Evolutionary conservation across 768 basidiomycete species (phyloP), one percentile per base, ranked within the genome.

Genomic region (Hebeloma cylindrosporum): DNA sequence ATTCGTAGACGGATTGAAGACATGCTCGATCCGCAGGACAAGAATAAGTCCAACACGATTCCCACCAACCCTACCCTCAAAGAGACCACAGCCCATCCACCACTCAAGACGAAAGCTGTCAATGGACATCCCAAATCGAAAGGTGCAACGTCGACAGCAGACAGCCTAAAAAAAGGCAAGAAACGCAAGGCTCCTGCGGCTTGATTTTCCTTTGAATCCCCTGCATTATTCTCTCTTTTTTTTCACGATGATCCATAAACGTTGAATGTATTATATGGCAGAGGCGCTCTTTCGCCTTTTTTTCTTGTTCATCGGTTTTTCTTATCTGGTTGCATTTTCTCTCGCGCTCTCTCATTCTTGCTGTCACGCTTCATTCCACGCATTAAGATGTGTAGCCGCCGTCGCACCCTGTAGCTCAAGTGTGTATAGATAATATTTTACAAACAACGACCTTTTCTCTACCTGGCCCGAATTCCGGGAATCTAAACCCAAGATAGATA

Each of bases 1-100:
- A 74, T 92, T 47, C 82, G 88, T 27, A 83, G 79, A 61, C 75
- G 75, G 33, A 85, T 93, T 26, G 87, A 89, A 60, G 87, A 89
- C 51, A 75, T 85, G 42, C 64, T 80, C 43, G 80, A 78, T 48
- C 77, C 80, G 25, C 71, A 67, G 62, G 40, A 58, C 60, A 48
- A 59, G 18, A 51, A 34, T 20, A 43, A 42, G 30, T 30, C 42
- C 36, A 10, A 47, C 28, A 43, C 36, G 11, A 28, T 38, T 14
- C 34, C 42, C 16, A 47, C 29, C 26, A 33, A 40, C 21, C 36
- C 41, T 29, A 47, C 41, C 40, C 54, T 38, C 27, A 56, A 69
- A 53, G 64, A 69, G 34, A 45, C 67, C 42, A 55, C 62, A 33
- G 33, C 57, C 37, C 51, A 60, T 47, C 47, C 68, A 53, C 66